Evolutionary conservation across 345 rosid genomes (phyloP), one percentile per base, ranked within the genome.

Genomic region (Brassica cretica): DNA sequence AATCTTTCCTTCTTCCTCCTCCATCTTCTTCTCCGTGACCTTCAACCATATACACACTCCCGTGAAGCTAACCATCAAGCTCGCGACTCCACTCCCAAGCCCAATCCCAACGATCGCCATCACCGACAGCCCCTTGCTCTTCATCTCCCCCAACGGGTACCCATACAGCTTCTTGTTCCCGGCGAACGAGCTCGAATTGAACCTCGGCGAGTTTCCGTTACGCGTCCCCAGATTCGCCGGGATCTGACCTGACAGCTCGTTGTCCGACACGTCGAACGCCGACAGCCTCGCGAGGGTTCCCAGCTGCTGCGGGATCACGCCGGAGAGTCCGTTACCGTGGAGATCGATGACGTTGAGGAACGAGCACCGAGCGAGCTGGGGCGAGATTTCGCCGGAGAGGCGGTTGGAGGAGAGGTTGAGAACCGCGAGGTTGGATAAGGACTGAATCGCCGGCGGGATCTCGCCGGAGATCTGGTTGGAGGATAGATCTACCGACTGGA

Each of bases 31-130:
- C 63, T 92, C 97, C 0, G 93, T 87, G 37, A 89, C 63, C 87
- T 86, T 90, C 81, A 92, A 88, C 97, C 97, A 89, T 53, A 94
- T 75, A 74, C 97, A 94, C 8, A 94, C 98, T 5, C 95, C 98
- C 0, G 93, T 88, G 41, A 94, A 94, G 74, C 97, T 94, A 32
- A 94, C 82, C 29, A 90, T 88, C 85, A 94, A 86, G 80, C 97
- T 92, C 1, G 88, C 93, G 29, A 94, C 78, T 46, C 98, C 98
- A 77, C 97, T 94, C 16, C 97, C 98, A 14, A 94, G 83, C 12
- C 98, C 98, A 76, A 94, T 94, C 81, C 97, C 97, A 19, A 94
- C 97, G 49, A 94, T 92, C 77, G 98, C 91, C 82, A 90, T 63
- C 39, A 94, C 81, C 0, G 98, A 86, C 53, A 94, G 73, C n/a